Evolutionary conservation across 768 basidiomycete species (phyloP).

Genomic region (Pleurotus ostreatus): DNA sequence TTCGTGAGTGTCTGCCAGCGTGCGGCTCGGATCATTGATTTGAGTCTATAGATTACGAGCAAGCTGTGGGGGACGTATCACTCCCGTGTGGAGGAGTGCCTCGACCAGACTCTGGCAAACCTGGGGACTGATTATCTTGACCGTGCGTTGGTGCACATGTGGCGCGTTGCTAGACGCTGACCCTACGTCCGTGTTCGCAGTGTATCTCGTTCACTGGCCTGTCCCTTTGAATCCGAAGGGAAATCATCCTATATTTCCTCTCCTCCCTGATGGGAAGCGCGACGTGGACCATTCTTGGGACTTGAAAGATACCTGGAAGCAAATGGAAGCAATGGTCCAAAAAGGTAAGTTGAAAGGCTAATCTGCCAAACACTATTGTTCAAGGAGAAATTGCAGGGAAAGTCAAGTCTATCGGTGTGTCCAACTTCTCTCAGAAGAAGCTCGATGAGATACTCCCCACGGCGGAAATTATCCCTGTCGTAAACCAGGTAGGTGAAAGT

Average conservation of each 20-base stretch:
- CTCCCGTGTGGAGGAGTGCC: conserved; percentile 63
- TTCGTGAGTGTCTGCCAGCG: conserved; percentile 28
- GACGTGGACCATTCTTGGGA: conserved; percentile 68
- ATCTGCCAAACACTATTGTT: conserved; percentile 9
- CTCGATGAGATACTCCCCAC: conserved; percentile 67
- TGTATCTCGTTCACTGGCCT: conserved; percentile 81
- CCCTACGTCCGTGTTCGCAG: conserved; percentile 19
- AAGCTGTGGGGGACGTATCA: conserved; percentile 71
- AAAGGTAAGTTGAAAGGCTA: conserved; percentile 38
- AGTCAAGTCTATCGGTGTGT: conserved; percentile 66
- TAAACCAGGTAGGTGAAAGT: conserved; percentile 52
- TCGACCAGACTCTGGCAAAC: conserved; percentile 72
- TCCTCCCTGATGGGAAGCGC: conserved; percentile 56
- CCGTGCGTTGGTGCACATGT: conserved; percentile 35
- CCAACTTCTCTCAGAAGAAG: conserved; percentile 68
- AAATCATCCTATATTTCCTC: conserved; percentile 56
- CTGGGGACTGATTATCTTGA: conserved; percentile 88
- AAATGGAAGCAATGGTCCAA: conserved; percentile 72
- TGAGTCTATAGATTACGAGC: conserved; percentile 53
- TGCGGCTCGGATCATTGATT: background rate
- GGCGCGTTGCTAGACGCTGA: background rate
- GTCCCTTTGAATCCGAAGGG: conserved; percentile 68
- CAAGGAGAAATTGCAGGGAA: conserved; percentile 41
- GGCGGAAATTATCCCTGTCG: conserved; percentile 65
- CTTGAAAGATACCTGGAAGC: conserved; percentile 73